Percentiles rank a stretch among this genome's conserved stretches.
phyloP scores from a whole-genome alignment of 192 early-diverging fungal species.

The Linnemannia exigua region DNA sequence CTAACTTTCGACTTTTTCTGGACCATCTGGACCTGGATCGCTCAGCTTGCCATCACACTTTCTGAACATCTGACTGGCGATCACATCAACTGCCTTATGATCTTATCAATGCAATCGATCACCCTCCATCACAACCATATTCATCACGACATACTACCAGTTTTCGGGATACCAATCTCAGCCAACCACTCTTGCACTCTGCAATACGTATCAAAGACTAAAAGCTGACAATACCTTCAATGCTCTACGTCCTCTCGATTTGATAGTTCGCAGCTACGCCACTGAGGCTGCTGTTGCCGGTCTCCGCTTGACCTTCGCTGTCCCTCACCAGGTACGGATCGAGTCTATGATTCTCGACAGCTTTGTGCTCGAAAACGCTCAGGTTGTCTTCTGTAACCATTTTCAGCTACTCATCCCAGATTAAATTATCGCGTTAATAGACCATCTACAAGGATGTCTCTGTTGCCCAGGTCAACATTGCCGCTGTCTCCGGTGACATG shows the following conservation, averaged over 20 bases:
- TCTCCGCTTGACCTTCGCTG: conserved; percentile 89
- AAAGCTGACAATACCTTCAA: background rate
- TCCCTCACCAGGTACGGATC: conserved; percentile 86
- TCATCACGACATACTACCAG: background rate
- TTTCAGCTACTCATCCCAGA: conserved; percentile 2
- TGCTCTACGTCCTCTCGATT: background rate
- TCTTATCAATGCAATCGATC: background rate
- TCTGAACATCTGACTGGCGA: background rate
- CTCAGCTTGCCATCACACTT: background rate
- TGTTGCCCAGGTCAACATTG: conserved; percentile 94
- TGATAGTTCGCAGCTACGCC: conserved; percentile 82
- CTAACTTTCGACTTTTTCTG: background rate
- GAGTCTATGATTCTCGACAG: background rate
- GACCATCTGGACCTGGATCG: background rate
- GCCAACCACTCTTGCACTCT: background rate
- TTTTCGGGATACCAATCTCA: background rate
- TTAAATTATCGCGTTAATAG: conserved; percentile 55
- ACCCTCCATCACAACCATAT: background rate
- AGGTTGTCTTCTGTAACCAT: background rate
- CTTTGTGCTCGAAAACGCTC: background rate
- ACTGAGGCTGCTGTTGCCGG: conserved; percentile 77
- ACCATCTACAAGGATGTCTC: conserved; percentile 78
- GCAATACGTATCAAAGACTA: background rate
- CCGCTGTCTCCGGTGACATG: conserved; percentile 94
- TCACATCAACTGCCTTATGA: background rate